Base-by-base conservation (phyloP, 306 rosid species). In the Inga oerstediana region DNA sequence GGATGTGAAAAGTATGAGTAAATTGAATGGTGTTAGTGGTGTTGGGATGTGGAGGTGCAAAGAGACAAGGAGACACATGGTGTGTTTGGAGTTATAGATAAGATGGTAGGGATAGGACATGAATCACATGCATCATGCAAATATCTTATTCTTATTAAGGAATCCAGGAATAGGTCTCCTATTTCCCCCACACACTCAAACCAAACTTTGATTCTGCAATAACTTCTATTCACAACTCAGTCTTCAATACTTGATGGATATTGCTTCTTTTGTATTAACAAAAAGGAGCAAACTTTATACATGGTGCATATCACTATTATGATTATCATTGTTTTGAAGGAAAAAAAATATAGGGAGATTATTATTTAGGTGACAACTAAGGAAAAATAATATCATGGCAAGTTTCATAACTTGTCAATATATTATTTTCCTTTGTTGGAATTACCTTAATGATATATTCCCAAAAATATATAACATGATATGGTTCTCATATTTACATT, bases 1-100 rank as follows among this genome's bases (percentile, higher is more conserved):
- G 5, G n/a, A 71, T 22, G 75, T 15, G 22, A 71, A 71, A 44
- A 43, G 11, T 32, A 45, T 45, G 75, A 44, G 4, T 19, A 27
- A 46, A 24, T 45, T 24, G 41, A 12, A 24, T 14, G 32, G 51
- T 15, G 32, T 24, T 24, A n/a, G 76, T 72, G 76, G 76, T 72
- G 76, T 46, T 72, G 76, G 76, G 32, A 72, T 72, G 58, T 24
- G 76, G 32, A 72, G 58, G 58, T 46, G 41, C 76, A 72, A 34
- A 46, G 58, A 45, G 76, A 72, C 76, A 72, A 2, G 5, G 32
- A 24, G 13, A 72, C 75, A 71, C 76, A 72, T 72, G 76, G 34
- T 46, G 41, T 72, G 76, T 46, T 71, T 43, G 34, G 17, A 13
- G 10, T n/a, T 20, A 22, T n/a, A 58, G 76, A 44, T 72, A 24